Evolutionary conservation across 23 red algal species (phyloP), one percentile per base, ranked within the genome.

Genomic region (Gracilaria domingensis): DNA sequence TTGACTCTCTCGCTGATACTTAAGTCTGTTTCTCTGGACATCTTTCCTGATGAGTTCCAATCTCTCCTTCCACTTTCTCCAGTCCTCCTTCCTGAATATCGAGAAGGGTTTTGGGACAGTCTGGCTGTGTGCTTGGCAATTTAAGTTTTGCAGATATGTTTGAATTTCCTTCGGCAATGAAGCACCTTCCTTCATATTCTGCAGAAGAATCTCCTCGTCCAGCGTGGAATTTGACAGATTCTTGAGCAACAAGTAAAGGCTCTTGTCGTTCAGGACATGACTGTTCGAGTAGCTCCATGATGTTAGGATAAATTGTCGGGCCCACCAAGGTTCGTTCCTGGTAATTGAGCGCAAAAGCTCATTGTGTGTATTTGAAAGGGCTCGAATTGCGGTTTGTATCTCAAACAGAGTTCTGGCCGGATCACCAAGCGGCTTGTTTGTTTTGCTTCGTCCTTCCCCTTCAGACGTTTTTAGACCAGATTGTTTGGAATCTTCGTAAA

Each of bases 1-100:
- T 48, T 45, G 40, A 1, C 50, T 51, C 72, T 77, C 45, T 1
- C 29, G 50, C 45, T 77, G 40, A 77, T 77, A 77, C n/a, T 77
- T 77, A 0, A 77, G 72, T 25, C 6, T 26, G 11, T 23, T 45
- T 2, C 30, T 8, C 9, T n/a, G 20, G 0, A 77, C 45, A 12
- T 77, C 72, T 49, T 25, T 5, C 50, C 42, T 77, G 23, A 77
- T 77, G 23, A 8, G 72, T 50, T 45, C 26, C 36, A 77, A 50
- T n/a, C 72, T 45, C n/a, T 45, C 24, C 25, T 50, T 77, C 72
- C 72, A 77, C 20, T 24, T 50, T 45, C n/a, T 77, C 72, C 72
- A 77, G 38, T 77, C 72, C 32, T 77, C 72, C 6, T 77, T 20
- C 45, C 4, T 26, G 72, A 77, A 77, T 16, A 77, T 0, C 4